These are phyloP conservation scores for Penicillium sp. DNA, from an alignment of 2,329 filamentous ascomycete species.

Conservation along the genomic window DNA sequence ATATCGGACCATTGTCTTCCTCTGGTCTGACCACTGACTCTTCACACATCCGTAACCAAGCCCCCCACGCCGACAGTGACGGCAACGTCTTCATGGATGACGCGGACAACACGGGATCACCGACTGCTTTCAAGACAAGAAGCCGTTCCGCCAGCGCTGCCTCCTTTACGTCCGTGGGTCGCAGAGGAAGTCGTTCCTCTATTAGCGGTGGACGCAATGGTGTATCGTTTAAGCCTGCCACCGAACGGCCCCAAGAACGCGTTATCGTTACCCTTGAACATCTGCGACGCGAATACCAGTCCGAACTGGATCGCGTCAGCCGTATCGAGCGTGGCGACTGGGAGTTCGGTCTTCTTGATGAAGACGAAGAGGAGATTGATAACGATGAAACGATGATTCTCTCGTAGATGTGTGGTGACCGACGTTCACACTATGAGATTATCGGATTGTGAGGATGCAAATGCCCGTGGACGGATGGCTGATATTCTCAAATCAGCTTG, in stretches of 20 bases:
- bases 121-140: conserved; percentile 15
- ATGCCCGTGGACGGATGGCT: not conserved
- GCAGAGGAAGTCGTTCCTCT: conserved; percentile 23
- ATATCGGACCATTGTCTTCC: conserved; percentile 38
- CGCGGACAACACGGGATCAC: conserved; percentile 17
- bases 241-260: conserved; percentile 54
- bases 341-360: conserved; percentile 59
- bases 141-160: conserved; percentile 20
- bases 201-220: conserved; percentile 11
- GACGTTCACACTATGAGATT: not conserved
- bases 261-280: conserved; percentile 83
- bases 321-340: conserved; percentile 89
- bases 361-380: conserved; percentile 27
- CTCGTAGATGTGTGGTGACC: conserved; percentile 16
- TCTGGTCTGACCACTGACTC: conserved; percentile 1
- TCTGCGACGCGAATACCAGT: conserved; percentile 83
- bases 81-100: conserved; percentile 43
- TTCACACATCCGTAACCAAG: conserved; percentile 48
- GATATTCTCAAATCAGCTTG: not conserved
- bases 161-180: conserved; percentile 20
- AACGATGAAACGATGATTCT: conserved; percentile 40
- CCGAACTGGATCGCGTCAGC: conserved; percentile 82
- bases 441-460: not conserved
- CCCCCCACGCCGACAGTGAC: conserved; percentile 44
- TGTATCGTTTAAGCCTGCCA: conserved; percentile 14